Conservation (phyloP, 2,329 filamentous ascomycete genomes). For the Graphiopsis chlorocephala region DNA sequence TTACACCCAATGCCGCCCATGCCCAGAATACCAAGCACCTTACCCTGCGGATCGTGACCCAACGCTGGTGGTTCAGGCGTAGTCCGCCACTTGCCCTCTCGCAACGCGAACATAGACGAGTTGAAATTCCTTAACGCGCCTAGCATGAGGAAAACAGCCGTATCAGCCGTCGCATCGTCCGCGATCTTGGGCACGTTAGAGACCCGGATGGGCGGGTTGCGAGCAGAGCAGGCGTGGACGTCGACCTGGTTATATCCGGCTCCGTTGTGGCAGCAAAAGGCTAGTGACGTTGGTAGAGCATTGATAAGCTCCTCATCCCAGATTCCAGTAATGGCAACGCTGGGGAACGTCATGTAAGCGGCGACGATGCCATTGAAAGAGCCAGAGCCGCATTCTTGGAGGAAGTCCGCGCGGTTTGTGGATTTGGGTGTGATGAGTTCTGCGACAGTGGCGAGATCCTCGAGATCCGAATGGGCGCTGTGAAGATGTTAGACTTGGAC, state of each 20-base stretch:
- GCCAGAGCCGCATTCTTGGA: constrained; percentile 65
- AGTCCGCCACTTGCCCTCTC: constrained; percentile 67
- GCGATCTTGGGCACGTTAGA: constrained; percentile 81
- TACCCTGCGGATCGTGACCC: constrained; percentile 76
- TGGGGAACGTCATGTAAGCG: constrained; percentile 69
- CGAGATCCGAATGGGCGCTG: constrained; percentile 66
- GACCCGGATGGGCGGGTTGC: constrained; percentile 59
- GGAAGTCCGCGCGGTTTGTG: constrained; percentile 63
- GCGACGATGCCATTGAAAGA: constrained; percentile 63
- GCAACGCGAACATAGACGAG: constrained; percentile 61
- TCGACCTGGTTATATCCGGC: constrained; percentile 86
- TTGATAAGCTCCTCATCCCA: constrained; percentile 69
- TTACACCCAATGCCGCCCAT: constrained; percentile 85
- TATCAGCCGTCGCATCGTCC: constrained; percentile 79
- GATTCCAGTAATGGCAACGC: constrained; percentile 61
- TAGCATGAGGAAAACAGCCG: constrained; percentile 75
- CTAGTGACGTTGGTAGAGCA: constrained; percentile 39
- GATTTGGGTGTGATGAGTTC: constrained; percentile 64
- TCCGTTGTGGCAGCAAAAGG: constrained; percentile 48
- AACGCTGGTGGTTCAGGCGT: constrained; percentile 48
- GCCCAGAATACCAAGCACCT: constrained; percentile 74
- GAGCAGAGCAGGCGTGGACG: constrained; percentile 65
- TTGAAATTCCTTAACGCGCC: constrained; percentile 75
- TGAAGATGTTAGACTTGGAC: not conserved
- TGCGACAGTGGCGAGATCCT: constrained; percentile 59